A percentile compares a stretch with the other conserved stretches of the same genome.
phyloP scores from a whole-genome alignment of 139 green algal species.

The Mesostigma viride region DNA sequence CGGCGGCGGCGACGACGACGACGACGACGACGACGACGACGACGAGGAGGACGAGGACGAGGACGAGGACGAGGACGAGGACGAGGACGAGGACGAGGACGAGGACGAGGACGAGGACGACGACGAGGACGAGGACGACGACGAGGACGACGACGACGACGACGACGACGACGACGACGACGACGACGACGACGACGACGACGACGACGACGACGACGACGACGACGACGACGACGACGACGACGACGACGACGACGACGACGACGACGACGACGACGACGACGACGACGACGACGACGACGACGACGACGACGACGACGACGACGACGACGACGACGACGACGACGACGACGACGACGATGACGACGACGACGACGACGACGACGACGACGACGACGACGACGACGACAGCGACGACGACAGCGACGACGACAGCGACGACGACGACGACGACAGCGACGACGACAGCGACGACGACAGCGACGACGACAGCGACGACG shows the following conservation, averaged over 20 bases:
- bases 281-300: too few relatives aligned
- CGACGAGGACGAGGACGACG: not conserved
- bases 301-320: not conserved
- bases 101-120: not conserved
- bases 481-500: not conserved
- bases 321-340: too few relatives aligned
- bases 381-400: not conserved
- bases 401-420: not conserved
- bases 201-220: not conserved
- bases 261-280: too few relatives aligned
- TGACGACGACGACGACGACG: too few relatives aligned
- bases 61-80: not conserved
- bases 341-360: too few relatives aligned
- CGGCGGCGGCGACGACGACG: not conserved
- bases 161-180: not conserved
- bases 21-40: slow-evolving; percentile 1
- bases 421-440: not conserved
- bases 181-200: not conserved
- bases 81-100: not conserved
- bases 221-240: too few relatives aligned
- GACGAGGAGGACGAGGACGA: not conserved
- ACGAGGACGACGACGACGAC: not conserved
- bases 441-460: not conserved
- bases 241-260: not conserved
- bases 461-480: not conserved